A percentile compares a stretch with the other conserved stretches of the same genome.
phyloP scores from a whole-genome alignment of 192 early-diverging fungal genomes.

The Pilaira anomala region DNA sequence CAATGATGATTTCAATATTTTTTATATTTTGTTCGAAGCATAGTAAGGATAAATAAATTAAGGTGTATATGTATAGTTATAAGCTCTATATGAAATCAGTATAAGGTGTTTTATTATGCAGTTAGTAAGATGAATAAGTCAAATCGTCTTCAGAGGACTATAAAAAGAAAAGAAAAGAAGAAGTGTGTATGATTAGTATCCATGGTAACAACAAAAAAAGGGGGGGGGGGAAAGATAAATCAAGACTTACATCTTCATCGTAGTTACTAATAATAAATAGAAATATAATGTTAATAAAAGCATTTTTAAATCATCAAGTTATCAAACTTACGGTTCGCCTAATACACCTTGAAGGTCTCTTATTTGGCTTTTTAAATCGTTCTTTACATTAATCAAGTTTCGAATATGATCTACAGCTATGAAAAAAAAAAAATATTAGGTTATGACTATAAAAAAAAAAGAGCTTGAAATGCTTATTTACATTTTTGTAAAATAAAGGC shows the following conservation, averaged over 20 bases:
- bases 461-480: constrained; percentile 20
- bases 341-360: constrained; percentile 46
- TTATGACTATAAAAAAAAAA: not conserved
- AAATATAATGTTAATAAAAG: constrained; percentile 1
- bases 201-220: too few relatives aligned
- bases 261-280: constrained; percentile 19
- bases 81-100: too few relatives aligned
- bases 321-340: constrained; percentile 51
- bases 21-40: too few relatives aligned
- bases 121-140: constrained; percentile 18
- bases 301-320: too few relatives aligned
- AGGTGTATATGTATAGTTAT: too few relatives aligned
- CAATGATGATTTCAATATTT: too few relatives aligned
- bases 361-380: constrained; percentile 52
- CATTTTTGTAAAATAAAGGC: constrained; percentile 83
- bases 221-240: not conserved
- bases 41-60: too few relatives aligned
- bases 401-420: constrained; percentile 75
- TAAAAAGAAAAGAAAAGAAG: constrained; percentile 7
- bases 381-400: constrained; percentile 59
- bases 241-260: constrained; percentile 35
- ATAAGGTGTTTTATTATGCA: too few relatives aligned
- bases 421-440: constrained; percentile 4
- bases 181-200: too few relatives aligned
- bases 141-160: constrained; percentile 39